phyloP scores from a whole-genome alignment of 805 yeast species.

The Millerozyma miso region DNA sequence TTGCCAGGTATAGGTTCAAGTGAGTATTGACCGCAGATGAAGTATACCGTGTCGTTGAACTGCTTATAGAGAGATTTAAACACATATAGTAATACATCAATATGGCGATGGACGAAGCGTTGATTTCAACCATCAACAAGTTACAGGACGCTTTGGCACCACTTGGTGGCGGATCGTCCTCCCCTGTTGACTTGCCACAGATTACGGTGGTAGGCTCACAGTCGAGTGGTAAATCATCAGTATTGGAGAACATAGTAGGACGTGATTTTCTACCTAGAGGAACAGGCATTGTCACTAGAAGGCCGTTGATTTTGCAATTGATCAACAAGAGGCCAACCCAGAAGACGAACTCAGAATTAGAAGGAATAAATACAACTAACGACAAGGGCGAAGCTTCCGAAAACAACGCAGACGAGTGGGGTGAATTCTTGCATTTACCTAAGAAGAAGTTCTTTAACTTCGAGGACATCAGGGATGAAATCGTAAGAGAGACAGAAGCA shows the following conservation, averaged over 20 bases:
- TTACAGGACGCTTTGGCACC: conserved; percentile 97
- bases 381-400: conserved; percentile 52
- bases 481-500: conserved; percentile 85
- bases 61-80: background rate
- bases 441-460: conserved; percentile 84
- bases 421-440: conserved; percentile 92
- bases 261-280: conserved; percentile 90
- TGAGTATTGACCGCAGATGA: background rate
- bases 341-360: conserved; percentile 27
- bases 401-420: conserved; percentile 88
- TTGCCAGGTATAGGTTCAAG: background rate
- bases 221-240: conserved; percentile 85
- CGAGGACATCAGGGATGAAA: conserved; percentile 84
- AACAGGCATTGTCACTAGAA: conserved; percentile 86
- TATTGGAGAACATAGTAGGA: conserved; percentile 85
- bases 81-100: background rate
- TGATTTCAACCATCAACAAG: conserved; percentile 82
- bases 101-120: conserved; percentile 61
- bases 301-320: conserved; percentile 80
- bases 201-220: conserved; percentile 95
- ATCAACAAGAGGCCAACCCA: conserved; percentile 56
- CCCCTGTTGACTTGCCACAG: conserved; percentile 92
- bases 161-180: conserved; percentile 80
- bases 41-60: background rate
- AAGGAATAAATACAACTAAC: conserved; percentile 40